These are phyloP conservation scores for Trichoderma harzianum DNA, from an alignment of 2,329 filamentous ascomycete species.

Conservation along the genomic window DNA sequence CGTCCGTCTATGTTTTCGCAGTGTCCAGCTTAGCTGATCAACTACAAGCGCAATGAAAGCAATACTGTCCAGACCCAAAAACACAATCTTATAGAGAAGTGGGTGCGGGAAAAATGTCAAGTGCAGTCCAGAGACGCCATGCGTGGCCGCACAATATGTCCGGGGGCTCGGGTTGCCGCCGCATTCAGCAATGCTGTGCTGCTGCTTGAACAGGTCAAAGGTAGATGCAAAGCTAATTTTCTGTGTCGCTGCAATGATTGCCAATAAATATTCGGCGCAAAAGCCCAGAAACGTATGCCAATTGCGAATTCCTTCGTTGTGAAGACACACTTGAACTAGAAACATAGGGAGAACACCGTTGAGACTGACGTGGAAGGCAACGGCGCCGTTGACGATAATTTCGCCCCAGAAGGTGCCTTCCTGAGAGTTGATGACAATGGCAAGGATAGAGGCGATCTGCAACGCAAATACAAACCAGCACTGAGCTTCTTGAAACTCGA, in stretches of 20 bases:
- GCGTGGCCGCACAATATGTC: conserved; percentile 37
- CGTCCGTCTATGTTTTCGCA: conserved; percentile 34
- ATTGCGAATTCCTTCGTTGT: conserved; percentile 39
- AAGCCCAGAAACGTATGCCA: conserved; percentile 42
- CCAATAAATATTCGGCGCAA: conserved; percentile 37
- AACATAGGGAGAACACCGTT: conserved; percentile 39
- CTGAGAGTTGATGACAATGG: conserved; percentile 40
- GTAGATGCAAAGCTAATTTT: conserved; percentile 35
- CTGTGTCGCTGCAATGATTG: conserved; percentile 37
- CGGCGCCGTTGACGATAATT: conserved; percentile 37
- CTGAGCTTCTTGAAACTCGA: conserved; percentile 40
- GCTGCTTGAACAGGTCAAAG: conserved; percentile 34
- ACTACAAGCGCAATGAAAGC: conserved; percentile 34
- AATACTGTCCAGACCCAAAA: conserved; percentile 35
- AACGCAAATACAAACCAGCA: conserved; percentile 40
- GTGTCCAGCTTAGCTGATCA: conserved; percentile 37
- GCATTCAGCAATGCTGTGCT: conserved; percentile 32
- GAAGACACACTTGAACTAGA: conserved; percentile 36
- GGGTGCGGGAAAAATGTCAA: conserved; percentile 39
- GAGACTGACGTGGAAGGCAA: conserved; percentile 37
- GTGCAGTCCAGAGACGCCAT: conserved; percentile 32
- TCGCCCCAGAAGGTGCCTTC: conserved; percentile 40
- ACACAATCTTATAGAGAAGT: conserved; percentile 37
- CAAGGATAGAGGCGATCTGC: conserved; percentile 40
- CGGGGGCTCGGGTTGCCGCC: conserved; percentile 38